Percentiles rank a stretch among this genome's conserved stretches.
Conservation (phyloP, 164 flowering plant species). For the Litsea cubeba region DNA sequence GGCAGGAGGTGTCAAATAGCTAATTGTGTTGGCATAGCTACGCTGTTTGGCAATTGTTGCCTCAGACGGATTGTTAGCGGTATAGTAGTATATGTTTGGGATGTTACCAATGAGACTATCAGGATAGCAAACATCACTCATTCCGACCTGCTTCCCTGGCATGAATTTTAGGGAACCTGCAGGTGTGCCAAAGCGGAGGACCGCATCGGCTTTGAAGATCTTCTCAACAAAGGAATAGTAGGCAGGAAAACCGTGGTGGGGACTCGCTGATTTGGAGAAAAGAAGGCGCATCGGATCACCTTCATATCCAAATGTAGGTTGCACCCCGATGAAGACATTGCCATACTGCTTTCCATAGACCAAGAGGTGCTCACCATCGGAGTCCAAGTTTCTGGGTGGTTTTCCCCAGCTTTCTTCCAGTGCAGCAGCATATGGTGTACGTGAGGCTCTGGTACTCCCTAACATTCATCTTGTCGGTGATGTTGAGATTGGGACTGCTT, state of each 20-base stretch:
- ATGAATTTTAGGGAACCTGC: constrained; percentile 98
- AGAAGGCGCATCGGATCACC: constrained; percentile 98
- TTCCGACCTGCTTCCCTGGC: constrained; percentile 99
- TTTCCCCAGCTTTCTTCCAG: constrained; percentile 99
- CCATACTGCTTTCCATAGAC: constrained; percentile 97
- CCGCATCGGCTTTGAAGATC: constrained; percentile 92
- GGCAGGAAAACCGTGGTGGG: constrained; percentile 98
- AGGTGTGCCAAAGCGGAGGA: constrained; percentile 96
- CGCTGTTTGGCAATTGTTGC: constrained; percentile 98
- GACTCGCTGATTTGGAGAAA: constrained; percentile 98
- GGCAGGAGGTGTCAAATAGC: constrained; percentile 99
- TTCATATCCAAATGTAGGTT: constrained; percentile 97
- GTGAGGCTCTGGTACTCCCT: constrained; percentile 79
- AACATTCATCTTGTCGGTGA: constrained; percentile 92
- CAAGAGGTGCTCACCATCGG: constrained; percentile 93
- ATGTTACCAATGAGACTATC: constrained; percentile 97
- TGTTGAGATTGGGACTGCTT: constrained; percentile 94
- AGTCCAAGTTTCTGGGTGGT: constrained; percentile 92
- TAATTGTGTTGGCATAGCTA: constrained; percentile 98
- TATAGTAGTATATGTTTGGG: constrained; percentile 94
- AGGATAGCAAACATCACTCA: constrained; percentile 97
- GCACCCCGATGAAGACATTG: constrained; percentile 93
- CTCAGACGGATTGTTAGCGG: constrained; percentile 97
- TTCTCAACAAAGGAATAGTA: constrained; percentile 95
- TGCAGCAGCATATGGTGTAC: constrained; percentile 80